Base-by-base conservation (phyloP, 176 grass and related monocot species). In the Avena eriantha region DNA sequence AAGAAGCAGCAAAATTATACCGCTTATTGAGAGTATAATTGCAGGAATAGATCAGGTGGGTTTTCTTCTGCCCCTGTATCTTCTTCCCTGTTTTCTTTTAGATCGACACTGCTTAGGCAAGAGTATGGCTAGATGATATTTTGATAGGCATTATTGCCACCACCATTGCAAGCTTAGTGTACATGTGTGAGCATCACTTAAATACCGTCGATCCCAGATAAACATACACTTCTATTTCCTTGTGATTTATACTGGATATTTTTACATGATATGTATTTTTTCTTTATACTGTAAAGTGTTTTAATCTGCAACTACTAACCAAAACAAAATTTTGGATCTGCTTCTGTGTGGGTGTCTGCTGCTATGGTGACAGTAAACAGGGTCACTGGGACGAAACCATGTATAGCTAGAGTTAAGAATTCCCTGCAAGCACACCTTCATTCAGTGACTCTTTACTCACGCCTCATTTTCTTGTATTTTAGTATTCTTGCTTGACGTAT, bases 1-100 rank as follows among this genome's bases (percentile, higher is more conserved):
- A 84, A 93, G 91, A 79, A 98, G 96, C 80, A 95, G 93, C 88
- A 93, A 98, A 90, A 98, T 98, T 86, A 84, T 98, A 85, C 96
- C 96, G 70, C 86, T 98, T 55, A 74, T 98, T 58, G 77, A 86
- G 43, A 98, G 96, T 81, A 94, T 98, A 88, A 88, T 95, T 87
- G 74, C 88, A 85, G 96, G 96, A 86, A 88, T 90, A 72, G 81
- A 87, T 92, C 77, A 95, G 86, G 96, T 98, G 83, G 86, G 89
- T 12, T 76, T 83, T 84, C 43, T 86, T 61, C 71, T 9, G 45
- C 54, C 54, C 18, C 21, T 54, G 46, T 36, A 63, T 50, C 23
- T 16, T 18, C 4, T 75, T 83, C 8, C 24, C 43, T 73, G 2
- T 78, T 47, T 41, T 59, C 26, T 68, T 63, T 75, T 69, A 75